phyloP scores from a whole-genome alignment of 371 early-diverging fungal species.

The Vairimorpha ceranae region DNA sequence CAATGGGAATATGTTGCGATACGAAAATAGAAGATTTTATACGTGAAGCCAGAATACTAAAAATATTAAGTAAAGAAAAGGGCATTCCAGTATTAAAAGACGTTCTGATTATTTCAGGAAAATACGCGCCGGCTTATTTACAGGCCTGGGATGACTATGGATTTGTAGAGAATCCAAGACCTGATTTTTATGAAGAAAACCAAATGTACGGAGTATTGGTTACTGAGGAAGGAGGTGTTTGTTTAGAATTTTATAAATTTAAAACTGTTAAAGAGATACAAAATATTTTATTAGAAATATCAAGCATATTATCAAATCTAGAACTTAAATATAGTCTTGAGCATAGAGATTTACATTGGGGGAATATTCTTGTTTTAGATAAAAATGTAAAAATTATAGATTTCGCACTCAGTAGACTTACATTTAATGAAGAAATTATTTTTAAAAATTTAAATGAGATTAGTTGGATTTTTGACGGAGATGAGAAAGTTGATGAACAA shows the following conservation, averaged over 20 bases:
- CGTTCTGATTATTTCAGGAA: constrained; percentile 36
- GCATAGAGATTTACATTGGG: constrained; percentile 80
- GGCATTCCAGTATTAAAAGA: constrained; percentile 32
- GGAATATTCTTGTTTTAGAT: constrained; percentile 68
- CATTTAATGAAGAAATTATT: constrained; percentile 19
- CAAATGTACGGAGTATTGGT: constrained; percentile 66
- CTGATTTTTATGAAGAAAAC: constrained; percentile 53
- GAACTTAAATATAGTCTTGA: constrained; percentile 67
- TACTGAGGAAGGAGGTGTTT: constrained; percentile 68
- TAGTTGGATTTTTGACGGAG: constrained; percentile 69
- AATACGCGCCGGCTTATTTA: constrained; percentile 34
- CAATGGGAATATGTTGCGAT: constrained; percentile 18
- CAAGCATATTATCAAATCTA: constrained; percentile 66
- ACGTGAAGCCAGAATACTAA: constrained; percentile 39
- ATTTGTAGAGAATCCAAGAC: constrained; percentile 67
- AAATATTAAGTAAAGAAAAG: constrained; percentile 28
- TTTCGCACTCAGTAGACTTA: constrained; percentile 47
- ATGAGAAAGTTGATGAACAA: constrained; percentile 66
- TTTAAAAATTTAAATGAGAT: constrained; percentile 62
- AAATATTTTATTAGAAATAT: constrained; percentile 65
- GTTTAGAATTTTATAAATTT: constrained; percentile 66
- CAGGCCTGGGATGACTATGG: constrained; percentile 68
- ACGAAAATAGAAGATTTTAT: constrained; percentile 24
- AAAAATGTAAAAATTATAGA: constrained; percentile 37
- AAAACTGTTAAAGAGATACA: constrained; percentile 62